These are phyloP conservation scores for Diplodia corticola DNA, from an alignment of 2,329 filamentous ascomycete genomes.

Conservation along the genomic window DNA sequence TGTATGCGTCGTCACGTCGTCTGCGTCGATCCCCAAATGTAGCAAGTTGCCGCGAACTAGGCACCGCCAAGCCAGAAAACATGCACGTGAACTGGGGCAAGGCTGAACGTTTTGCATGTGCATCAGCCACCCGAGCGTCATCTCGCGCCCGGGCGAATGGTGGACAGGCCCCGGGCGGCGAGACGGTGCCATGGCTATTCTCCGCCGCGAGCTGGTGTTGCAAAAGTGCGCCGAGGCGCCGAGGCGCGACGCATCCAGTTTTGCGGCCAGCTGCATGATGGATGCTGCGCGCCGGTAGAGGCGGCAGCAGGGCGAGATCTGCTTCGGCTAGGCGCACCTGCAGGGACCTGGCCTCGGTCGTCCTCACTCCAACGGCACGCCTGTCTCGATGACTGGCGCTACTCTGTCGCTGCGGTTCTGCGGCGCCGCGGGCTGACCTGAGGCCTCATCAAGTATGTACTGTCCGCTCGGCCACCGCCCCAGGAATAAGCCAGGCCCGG, in stretches of 20 bases:
- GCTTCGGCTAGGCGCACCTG: constrained; percentile 17
- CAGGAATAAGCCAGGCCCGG: constrained; percentile 12
- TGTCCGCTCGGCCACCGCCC: background rate
- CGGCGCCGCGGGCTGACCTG: constrained; percentile 9
- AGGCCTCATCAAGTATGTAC: too few relatives aligned
- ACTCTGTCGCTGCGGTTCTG: background rate
- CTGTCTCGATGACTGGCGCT: background rate
- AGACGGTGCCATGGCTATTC: background rate
- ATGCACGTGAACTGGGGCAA: constrained; percentile 2
- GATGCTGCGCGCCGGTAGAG: constrained; percentile 5
- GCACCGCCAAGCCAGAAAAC: constrained; percentile 3
- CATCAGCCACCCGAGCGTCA: constrained; percentile 12
- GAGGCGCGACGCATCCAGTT: background rate
- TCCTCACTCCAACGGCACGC: background rate
- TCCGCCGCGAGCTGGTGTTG: background rate
- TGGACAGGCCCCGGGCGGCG: background rate
- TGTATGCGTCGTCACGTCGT: background rate
- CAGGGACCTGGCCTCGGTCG: background rate
- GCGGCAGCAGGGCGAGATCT: constrained; percentile 14
- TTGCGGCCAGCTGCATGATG: background rate
- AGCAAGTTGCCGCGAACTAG: constrained; percentile 14
- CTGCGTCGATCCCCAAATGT: constrained; percentile 4
- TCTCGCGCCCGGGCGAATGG: background rate
- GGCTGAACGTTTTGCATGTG: constrained; percentile 4
- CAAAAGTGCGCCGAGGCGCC: background rate